A percentile compares a stretch with the other conserved stretches of the same genome.
Conservation (phyloP, 164 flowering plant species). For the Vitis rotundifolia region DNA sequence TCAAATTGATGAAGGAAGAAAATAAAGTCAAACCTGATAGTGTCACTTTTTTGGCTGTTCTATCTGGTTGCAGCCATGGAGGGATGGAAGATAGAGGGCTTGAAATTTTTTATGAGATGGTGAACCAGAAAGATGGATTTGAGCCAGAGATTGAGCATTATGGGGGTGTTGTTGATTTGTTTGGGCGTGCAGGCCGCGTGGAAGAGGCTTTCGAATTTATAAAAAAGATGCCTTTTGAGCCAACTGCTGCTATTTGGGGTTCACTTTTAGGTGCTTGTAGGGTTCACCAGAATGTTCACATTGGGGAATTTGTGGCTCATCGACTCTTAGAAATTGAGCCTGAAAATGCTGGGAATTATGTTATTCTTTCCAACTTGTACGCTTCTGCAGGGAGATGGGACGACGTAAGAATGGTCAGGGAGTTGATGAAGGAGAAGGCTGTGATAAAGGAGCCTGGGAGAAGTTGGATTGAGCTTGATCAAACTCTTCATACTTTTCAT, state of each 20-base stretch:
- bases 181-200: conserved; percentile 65
- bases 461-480: conserved; percentile 66
- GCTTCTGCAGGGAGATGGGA: conserved; percentile 75
- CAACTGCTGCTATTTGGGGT: conserved; percentile 67
- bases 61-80: conserved; percentile 80
- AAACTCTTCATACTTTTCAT: conserved; percentile 54
- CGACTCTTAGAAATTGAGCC: conserved; percentile 65
- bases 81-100: conserved; percentile 61
- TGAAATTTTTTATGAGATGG: conserved; percentile 53
- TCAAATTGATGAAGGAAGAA: conserved; percentile 48
- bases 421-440: conserved; percentile 51
- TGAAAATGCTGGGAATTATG: conserved; percentile 68
- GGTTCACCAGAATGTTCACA: conserved; percentile 48
- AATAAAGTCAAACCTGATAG: conserved; percentile 48
- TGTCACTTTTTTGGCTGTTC: conserved; percentile 59
- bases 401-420: conserved; percentile 48
- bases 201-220: conserved; percentile 54
- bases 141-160: conserved; percentile 61
- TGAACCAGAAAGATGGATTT: conserved; percentile 28
- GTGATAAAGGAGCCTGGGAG: conserved; percentile 67
- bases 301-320: conserved; percentile 55
- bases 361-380: conserved; percentile 61
- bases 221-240: conserved; percentile 57
- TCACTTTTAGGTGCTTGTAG: conserved; percentile 71
- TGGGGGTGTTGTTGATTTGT: conserved; percentile 71